Base-by-base conservation (phyloP, 1,139 yeast genomes). In the Blastobotrys petasosporus region DNA sequence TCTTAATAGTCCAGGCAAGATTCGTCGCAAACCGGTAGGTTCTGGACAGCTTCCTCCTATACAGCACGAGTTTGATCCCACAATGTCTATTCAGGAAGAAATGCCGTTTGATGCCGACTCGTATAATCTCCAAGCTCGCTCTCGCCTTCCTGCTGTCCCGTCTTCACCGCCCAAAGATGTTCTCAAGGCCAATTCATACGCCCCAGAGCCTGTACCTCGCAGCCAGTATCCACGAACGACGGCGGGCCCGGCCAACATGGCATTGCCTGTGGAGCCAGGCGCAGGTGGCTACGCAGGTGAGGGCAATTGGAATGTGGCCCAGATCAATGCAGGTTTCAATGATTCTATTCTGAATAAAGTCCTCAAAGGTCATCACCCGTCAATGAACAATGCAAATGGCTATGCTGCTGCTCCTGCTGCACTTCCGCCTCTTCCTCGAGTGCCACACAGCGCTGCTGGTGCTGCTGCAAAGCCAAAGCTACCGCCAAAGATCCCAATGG, bases 271-370 rank as follows among this genome's bases (percentile, higher is more conserved):
- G 32, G 63, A 59, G 16, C 59, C 62, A 4, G 63, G 61, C n/a
- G 30, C 37, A 2, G 45, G 53, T 7, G 61, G 61, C 10, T 57
- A 58, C 42, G 37, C 49, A n/a, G 58, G 57, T 6, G 51, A 52
- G 32, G 57, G 57, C 15, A 62, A 61, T 44, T 60, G 60, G 51
- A 64, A 62, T 45, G 54, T 63, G 25, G 55, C 60, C 20, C 59
- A 62, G 47, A 59, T 63, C 45, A 64, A 64, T 45, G 65, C 59
- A 32, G 64, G 66, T 28, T 64, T 63, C 46, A 63, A 65, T 11
- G 67, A 63, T 36, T 61, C 66, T 4, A 54, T 64, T 36, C 60
- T 60, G 43, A 61, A 62, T 45, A 54, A 49, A 15, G 54, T 53
- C 31, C 48, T 48, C n/a, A 37, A 41, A 30, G 44, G 49, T 34